Percentiles rank a stretch among this genome's conserved stretches.
Conservation (phyloP, 164 flowering plant genomes). For the Chloranthus sessilifolius region DNA sequence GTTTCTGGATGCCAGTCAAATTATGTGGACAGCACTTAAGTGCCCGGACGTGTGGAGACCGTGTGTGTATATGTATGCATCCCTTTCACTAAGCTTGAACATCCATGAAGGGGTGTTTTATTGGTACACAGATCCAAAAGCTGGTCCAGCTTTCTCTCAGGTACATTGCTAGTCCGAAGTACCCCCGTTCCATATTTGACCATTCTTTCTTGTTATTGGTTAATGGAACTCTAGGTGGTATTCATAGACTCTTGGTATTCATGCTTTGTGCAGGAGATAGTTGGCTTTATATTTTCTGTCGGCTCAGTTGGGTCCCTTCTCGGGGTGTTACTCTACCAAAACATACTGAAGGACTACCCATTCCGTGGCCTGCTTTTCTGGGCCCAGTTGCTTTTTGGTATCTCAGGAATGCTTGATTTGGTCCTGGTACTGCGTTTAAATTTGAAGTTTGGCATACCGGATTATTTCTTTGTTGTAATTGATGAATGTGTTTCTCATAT, state of each 20-base stretch:
- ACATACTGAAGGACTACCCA: constrained; percentile 57
- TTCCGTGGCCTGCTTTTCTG: constrained; percentile 75
- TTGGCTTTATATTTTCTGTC: constrained; percentile 71
- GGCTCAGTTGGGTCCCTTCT: constrained; percentile 81
- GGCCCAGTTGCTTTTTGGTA: constrained; percentile 63
- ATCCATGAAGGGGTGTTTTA: constrained; percentile 89
- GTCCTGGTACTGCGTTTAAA: constrained; percentile 69
- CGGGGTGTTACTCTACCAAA: constrained; percentile 76
- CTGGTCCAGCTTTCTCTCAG: constrained; percentile 89
- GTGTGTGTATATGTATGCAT: constrained; percentile 83
- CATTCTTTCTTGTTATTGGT: no score
- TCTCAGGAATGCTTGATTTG: constrained; percentile 88
- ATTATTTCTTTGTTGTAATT: constrained; percentile 63
- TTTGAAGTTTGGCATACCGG: constrained; percentile 69
- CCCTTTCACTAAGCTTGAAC: constrained; percentile 63
- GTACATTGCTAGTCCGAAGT: no score
- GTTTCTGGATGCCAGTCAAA: constrained; percentile 55
- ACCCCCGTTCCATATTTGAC: no score
- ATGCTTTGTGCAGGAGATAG: constrained; percentile 47
- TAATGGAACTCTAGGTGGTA: no score
- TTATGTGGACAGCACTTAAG: constrained; percentile 81
- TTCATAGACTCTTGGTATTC: no score
- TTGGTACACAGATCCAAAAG: constrained; percentile 79
- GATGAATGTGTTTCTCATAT: constrained; percentile 56
- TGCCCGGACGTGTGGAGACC: constrained; percentile 87